Percentiles rank a stretch among this genome's conserved stretches.
phyloP scores from a whole-genome alignment of 2,329 filamentous ascomycete genomes.

The Pseudopyrenochaeta lycopersici region DNA sequence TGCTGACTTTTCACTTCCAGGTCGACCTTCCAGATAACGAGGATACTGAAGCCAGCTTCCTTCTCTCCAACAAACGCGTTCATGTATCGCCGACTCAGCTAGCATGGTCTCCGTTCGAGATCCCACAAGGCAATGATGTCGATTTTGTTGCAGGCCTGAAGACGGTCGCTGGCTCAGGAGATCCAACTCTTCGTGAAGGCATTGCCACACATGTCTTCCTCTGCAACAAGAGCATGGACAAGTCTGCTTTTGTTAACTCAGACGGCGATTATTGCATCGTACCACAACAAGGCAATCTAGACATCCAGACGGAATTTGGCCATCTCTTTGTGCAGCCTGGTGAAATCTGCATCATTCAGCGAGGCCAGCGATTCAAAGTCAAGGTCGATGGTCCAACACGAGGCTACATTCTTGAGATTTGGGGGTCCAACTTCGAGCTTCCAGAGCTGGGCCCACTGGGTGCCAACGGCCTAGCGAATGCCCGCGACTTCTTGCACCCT shows the following conservation, averaged over 20 bases:
- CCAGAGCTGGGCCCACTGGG: slow-evolving; percentile 51
- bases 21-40: slow-evolving; percentile 47
- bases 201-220: slow-evolving; percentile 46
- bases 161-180: slow-evolving; percentile 50
- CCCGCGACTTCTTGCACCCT: slow-evolving; percentile 75
- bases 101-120: slow-evolving; percentile 49
- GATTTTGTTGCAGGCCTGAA: slow-evolving; percentile 48
- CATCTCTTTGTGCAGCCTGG: slow-evolving; percentile 77
- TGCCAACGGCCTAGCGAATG: slow-evolving; percentile 52
- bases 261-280: slow-evolving; percentile 83
- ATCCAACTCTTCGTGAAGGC: slow-evolving; percentile 48
- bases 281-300: slow-evolving; percentile 75
- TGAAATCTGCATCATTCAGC: slow-evolving; percentile 79
- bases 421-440: slow-evolving; percentile 50
- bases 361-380: slow-evolving; percentile 78
- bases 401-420: slow-evolving; percentile 72
- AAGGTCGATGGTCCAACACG: slow-evolving; percentile 69
- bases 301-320: slow-evolving; percentile 81
- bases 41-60: slow-evolving; percentile 47
- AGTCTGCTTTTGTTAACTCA: slow-evolving; percentile 60
- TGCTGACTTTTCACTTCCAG: slow-evolving; percentile 14
- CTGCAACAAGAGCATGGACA: slow-evolving; percentile 48
- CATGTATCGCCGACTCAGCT: slow-evolving; percentile 49
- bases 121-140: slow-evolving; percentile 39
- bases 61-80: slow-evolving; percentile 46